Evolutionary conservation across 352 stramenopile genomes (phyloP).

Genomic region (Pythium utonaiense): DNA sequence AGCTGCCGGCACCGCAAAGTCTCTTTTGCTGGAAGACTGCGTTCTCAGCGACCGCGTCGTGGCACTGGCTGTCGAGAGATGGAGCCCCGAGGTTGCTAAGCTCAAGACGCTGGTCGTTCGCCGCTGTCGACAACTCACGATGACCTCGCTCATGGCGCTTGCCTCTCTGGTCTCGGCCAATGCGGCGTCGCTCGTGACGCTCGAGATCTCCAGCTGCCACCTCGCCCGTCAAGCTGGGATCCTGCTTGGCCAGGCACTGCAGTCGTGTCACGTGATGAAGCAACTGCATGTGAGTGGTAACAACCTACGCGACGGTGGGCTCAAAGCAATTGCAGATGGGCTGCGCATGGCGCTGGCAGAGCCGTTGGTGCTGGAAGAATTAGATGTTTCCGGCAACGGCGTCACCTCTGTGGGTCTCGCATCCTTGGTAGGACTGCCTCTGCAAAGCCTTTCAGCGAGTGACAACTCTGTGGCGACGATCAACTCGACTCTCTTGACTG

Average conservation of each 20-base stretch:
- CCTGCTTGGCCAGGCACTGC: constrained; percentile 54
- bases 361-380: constrained; percentile 28
- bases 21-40: constrained; percentile 39
- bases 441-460: constrained; percentile 22
- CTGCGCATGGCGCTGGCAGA: constrained; percentile 6
- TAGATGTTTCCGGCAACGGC: constrained; percentile 48
- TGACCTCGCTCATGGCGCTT: constrained; percentile 57
- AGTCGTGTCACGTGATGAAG: constrained; percentile 27
- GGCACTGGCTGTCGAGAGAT: constrained; percentile 22
- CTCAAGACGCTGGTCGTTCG: constrained; percentile 16
- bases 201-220: constrained; percentile 51
- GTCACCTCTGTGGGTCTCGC: constrained; percentile 34
- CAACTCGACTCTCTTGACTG: constrained; percentile 23
- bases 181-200: constrained; percentile 28
- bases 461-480: constrained; percentile 38
- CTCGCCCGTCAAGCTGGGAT: constrained; percentile 55
- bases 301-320: constrained; percentile 48
- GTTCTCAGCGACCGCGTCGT: constrained; percentile 40
- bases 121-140: constrained; percentile 46
- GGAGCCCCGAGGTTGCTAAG: constrained; percentile 22
- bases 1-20: constrained; percentile 5
- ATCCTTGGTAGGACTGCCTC: constrained; percentile 23
- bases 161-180: constrained; percentile 33
- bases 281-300: constrained; percentile 43
- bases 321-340: constrained; percentile 46